These are phyloP conservation scores for Mycena sp. DNA, from an alignment of 1,284 basidiomycete species.

Conservation along the genomic window DNA sequence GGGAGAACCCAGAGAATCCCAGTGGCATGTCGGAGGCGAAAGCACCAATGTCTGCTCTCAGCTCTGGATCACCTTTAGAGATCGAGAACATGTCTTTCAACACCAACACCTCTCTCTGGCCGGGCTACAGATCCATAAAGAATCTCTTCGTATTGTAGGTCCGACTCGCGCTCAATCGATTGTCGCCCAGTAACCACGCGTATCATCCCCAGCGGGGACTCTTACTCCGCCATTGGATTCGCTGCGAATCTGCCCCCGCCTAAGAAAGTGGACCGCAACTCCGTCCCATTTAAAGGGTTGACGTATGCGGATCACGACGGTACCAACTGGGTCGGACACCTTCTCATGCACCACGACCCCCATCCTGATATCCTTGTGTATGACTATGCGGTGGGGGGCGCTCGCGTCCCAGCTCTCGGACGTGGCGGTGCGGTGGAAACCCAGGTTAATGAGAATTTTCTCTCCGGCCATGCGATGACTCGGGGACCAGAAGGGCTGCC, in stretches of 20 bases:
- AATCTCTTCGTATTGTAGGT: slow-evolving; percentile 24
- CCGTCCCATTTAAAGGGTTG: slow-evolving; percentile 10
- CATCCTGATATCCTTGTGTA: slow-evolving; percentile 26
- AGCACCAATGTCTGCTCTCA: too few species aligned
- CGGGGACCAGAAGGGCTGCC: background rate
- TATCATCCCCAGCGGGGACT: slow-evolving; percentile 22
- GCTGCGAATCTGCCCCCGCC: slow-evolving; percentile 14
- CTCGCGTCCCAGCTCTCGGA: slow-evolving; percentile 13
- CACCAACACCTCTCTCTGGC: background rate
- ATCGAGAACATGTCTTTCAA: slow-evolving; percentile 14
- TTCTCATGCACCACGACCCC: slow-evolving; percentile 19
- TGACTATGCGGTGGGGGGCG: slow-evolving; percentile 29
- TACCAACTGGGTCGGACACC: slow-evolving; percentile 31
- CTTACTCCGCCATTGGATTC: slow-evolving; percentile 25
- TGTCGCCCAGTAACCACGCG: background rate
- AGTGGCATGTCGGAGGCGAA: too few species aligned
- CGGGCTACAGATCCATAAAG: slow-evolving; percentile 1
- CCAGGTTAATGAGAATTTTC: slow-evolving; percentile 19
- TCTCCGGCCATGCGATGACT: slow-evolving; percentile 20
- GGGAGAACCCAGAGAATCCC: too few species aligned
- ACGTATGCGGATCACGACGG: slow-evolving; percentile 26
- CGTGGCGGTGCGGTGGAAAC: slow-evolving; percentile 14
- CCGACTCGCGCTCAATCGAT: too few species aligned
- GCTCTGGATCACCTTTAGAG: too few species aligned
- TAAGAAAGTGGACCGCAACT: background rate